Base-by-base conservation (phyloP, 345 rosid genomes). In the Eucalyptus dawsonii region DNA sequence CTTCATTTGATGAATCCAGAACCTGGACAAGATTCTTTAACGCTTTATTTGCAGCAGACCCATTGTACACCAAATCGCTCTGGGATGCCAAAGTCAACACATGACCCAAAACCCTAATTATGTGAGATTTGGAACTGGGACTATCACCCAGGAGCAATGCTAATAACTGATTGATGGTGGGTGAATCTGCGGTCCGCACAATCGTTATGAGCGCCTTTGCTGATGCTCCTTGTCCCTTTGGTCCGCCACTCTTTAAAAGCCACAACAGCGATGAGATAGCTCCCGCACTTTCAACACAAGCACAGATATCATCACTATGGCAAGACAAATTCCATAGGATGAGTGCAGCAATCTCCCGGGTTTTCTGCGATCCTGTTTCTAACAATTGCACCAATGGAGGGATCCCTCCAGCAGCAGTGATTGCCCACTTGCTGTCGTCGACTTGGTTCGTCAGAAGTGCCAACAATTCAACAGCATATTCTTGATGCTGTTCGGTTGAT, bases 361-460 rank as follows among this genome's bases (percentile, higher is more conserved):
- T 97, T 93, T 93, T 95, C 88, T 94, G 96, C 54, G 99, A 96
- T 88, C 99, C 99, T 83, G 93, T 91, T 93, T 96, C 99, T 45
- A 97, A 89, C 90, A 97, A 90, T 91, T 96, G 99, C 88, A 96
- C 99, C 92, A 96, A 89, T 42, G 96, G 99, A 91, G 99, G 99
- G 91, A 97, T 97, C 86, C 99, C 99, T 89, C 99, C 99, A 12
- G 97, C 99, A 86, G 98, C 99, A 31, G 98, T 97, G 91, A 97
- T 93, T 56, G 99, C 99, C 99, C 99, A 97, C 93, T 96, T 97
- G 93, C 99, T 96, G 88, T 97, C 99, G 81, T 95, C 99, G 88
- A 94, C 96, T 93, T 95, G 96, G 87, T 95, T 94, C 8, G 97
- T 94, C 93, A 96, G 91, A 89, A 96, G 95, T 87, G 91, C 94